Conservation (phyloP, 805 yeast genomes). For the Candida hungchunana region DNA sequence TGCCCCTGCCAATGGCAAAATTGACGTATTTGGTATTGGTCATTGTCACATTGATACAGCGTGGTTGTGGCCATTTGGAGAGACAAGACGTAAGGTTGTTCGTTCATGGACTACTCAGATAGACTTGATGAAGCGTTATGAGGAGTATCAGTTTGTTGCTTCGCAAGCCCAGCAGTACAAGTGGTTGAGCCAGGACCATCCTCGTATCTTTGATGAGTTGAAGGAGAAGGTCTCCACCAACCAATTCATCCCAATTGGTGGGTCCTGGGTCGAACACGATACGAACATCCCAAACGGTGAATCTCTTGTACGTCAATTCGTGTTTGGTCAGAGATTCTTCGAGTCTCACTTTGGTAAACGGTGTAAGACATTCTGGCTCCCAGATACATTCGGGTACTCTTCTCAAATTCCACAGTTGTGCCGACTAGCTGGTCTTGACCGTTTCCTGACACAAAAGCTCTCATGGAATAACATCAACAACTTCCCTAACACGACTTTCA, state of each 20-base stretch:
- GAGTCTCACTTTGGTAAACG: slow-evolving; percentile 72
- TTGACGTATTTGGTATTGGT: slow-evolving; percentile 81
- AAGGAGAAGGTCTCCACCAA: slow-evolving; percentile 59
- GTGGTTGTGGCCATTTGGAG: slow-evolving; percentile 99
- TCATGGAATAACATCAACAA: slow-evolving; percentile 94
- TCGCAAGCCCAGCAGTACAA: slow-evolving; percentile 95
- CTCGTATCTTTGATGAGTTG: slow-evolving; percentile 63
- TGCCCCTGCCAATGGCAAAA: slow-evolving; percentile 28
- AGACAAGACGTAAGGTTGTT: slow-evolving; percentile 86
- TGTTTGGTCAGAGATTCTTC: slow-evolving; percentile 86
- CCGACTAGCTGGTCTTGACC: slow-evolving; percentile 77
- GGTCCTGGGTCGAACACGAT: slow-evolving; percentile 97
- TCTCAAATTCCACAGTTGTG: slow-evolving; percentile 94
- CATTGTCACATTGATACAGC: slow-evolving; percentile 98
- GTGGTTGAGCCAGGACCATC: slow-evolving; percentile 87
- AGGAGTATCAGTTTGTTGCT: slow-evolving; percentile 91
- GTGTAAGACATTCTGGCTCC: slow-evolving; percentile 85
- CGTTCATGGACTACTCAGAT: slow-evolving; percentile 95
- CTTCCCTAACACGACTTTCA: slow-evolving; percentile 87
- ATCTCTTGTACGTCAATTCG: slow-evolving; percentile 80
- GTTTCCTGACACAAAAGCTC: slow-evolving; percentile 86
- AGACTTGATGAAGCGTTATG: slow-evolving; percentile 77
- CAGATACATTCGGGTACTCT: slow-evolving; percentile 95
- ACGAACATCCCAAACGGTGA: slow-evolving; percentile 96
- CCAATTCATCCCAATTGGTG: slow-evolving; percentile 88